phyloP scores from a whole-genome alignment of 2,329 filamentous ascomycete species.

The Claviceps pazoutovae region DNA sequence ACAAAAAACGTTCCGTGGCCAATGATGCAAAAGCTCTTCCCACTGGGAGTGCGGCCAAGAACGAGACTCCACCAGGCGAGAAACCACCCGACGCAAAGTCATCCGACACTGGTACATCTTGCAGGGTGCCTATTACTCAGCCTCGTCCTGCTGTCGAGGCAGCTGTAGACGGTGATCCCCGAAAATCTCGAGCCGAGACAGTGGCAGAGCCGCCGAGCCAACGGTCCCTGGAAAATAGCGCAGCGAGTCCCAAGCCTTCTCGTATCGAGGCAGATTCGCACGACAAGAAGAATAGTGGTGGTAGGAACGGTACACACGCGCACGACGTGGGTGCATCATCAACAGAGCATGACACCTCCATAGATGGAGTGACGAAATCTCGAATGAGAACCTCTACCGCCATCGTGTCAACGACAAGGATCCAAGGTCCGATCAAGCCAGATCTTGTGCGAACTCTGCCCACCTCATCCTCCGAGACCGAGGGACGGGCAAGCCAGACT shows the following conservation, averaged over 20 bases:
- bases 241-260: constrained; percentile 9
- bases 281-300: not conserved
- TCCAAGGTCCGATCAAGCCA: not conserved
- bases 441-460: constrained; percentile 2
- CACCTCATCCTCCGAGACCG: constrained; percentile 5
- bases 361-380: not conserved
- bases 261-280: constrained; percentile 10
- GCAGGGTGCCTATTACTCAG: not conserved
- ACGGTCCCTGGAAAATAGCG: constrained; percentile 2
- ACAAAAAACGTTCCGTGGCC: constrained; percentile 5
- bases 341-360: not conserved
- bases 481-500: not conserved
- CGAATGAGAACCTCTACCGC: not conserved
- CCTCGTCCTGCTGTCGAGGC: no score
- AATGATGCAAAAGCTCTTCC: not conserved
- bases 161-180: not conserved
- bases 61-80: not conserved
- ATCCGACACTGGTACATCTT: not conserved
- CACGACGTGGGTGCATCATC: not conserved
- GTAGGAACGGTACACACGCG: not conserved
- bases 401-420: not conserved
- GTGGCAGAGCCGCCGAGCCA: not conserved
- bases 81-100: not conserved
- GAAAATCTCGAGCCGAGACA: not conserved
- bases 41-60: not conserved